Evolutionary conservation across 2,329 filamentous ascomycete genomes (phyloP).

Genomic region (Ophiostoma populinum): DNA sequence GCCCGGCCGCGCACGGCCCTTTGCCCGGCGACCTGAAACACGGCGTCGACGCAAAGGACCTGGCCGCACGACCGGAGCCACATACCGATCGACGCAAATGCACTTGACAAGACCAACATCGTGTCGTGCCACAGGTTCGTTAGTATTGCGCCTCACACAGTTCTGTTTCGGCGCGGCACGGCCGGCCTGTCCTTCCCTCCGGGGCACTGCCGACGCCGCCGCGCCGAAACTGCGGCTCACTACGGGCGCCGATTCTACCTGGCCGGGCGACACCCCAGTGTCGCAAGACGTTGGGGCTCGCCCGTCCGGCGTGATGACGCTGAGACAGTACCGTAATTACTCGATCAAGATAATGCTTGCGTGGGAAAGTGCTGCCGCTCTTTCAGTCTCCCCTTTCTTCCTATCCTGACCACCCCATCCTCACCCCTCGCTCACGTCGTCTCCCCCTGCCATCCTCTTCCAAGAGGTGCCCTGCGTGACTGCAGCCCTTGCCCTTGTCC

Average conservation of each 20-base stretch:
- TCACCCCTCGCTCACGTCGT: slow-evolving; percentile 9
- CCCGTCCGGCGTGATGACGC: slow-evolving; percentile 41
- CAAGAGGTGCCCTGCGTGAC: slow-evolving; percentile 5
- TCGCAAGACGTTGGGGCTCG: neutral
- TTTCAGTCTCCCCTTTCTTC: slow-evolving; percentile 6
- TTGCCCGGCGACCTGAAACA: neutral
- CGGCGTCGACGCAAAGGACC: no score
- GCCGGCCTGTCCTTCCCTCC: neutral
- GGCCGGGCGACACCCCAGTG: neutral
- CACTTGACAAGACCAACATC: neutral
- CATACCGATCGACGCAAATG: neutral
- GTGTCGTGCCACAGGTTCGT: slow-evolving; percentile 1
- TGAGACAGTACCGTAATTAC: slow-evolving; percentile 93
- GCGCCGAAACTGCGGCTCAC: slow-evolving; percentile 44
- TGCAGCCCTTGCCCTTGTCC: slow-evolving; percentile 1
- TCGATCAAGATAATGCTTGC: slow-evolving; percentile 99
- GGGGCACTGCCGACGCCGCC: neutral
- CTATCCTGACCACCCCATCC: slow-evolving; percentile 9
- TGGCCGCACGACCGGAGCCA: no score
- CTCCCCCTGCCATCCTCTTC: slow-evolving; percentile 13
- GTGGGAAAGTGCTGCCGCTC: slow-evolving; percentile 95
- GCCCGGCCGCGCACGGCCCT: neutral
- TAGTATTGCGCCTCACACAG: neutral
- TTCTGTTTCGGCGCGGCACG: neutral
- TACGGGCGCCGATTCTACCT: slow-evolving; percentile 62